Conservation (phyloP, 2,329 filamentous ascomycete genomes). For the Penicillium sp. region DNA sequence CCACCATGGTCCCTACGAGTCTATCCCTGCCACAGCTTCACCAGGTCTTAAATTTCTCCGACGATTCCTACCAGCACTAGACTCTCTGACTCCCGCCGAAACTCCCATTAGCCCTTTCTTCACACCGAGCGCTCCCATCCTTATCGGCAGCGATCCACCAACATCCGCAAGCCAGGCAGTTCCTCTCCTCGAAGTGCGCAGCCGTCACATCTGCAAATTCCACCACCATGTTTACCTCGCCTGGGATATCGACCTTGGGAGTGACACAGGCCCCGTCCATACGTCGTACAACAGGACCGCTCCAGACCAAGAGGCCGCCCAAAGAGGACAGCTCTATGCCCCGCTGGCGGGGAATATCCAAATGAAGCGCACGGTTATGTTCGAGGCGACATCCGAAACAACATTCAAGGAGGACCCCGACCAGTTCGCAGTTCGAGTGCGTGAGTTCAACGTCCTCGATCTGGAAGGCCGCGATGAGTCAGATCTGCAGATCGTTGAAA, state of each 20-base stretch:
- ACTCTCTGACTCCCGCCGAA: slow-evolving; percentile 10
- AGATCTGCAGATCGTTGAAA: slow-evolving; percentile 15
- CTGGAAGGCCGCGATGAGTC: slow-evolving; percentile 5
- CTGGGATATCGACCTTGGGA: slow-evolving; percentile 20
- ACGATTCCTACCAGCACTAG: slow-evolving; percentile 17
- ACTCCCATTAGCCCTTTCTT: slow-evolving; percentile 12
- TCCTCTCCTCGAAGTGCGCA: slow-evolving; percentile 16
- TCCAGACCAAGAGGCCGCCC: neutral
- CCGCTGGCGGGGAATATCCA: slow-evolving; percentile 1
- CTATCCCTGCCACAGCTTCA: slow-evolving; percentile 13
- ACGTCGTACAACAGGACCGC: neutral
- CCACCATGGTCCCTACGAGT: slow-evolving; percentile 19
- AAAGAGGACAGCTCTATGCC: slow-evolving; percentile 4
- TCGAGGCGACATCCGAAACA: slow-evolving; percentile 18
- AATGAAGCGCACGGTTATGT: slow-evolving; percentile 20
- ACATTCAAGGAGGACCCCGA: slow-evolving; percentile 20
- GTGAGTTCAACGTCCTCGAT: slow-evolving; percentile 21
- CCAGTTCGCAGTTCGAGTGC: slow-evolving; percentile 14
- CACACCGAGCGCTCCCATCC: slow-evolving; percentile 13
- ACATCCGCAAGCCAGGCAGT: slow-evolving; percentile 5
- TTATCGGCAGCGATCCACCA: slow-evolving; percentile 17
- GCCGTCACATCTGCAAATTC: slow-evolving; percentile 12
- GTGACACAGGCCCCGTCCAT: neutral
- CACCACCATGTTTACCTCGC: slow-evolving; percentile 16
- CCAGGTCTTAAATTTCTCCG: slow-evolving; percentile 21